Evolutionary conservation across 805 yeast species (phyloP).

Genomic region (Wickerhamia fluorescens): DNA sequence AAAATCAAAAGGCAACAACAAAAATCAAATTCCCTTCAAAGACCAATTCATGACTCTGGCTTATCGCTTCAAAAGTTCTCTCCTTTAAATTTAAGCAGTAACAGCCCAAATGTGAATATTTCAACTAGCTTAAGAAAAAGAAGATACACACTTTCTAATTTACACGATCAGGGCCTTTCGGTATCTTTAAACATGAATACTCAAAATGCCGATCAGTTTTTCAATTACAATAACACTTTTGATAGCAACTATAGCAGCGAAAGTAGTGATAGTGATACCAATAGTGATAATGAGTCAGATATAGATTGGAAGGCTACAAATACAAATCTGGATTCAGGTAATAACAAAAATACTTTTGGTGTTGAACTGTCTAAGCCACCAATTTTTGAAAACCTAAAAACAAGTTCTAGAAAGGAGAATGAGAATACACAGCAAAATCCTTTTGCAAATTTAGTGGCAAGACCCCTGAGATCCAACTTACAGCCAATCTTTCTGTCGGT

Average conservation of each 20-base stretch:
- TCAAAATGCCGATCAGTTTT: slow-evolving; percentile 21
- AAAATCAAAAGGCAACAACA: slow-evolving; percentile 8
- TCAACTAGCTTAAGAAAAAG: slow-evolving; percentile 21
- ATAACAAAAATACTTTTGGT: too few relatives aligned
- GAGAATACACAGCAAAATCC: too few relatives aligned
- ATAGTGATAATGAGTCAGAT: slow-evolving; percentile 10
- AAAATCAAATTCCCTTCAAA: slow-evolving; percentile 2
- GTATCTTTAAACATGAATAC: slow-evolving; percentile 75
- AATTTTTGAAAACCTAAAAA: too few relatives aligned
- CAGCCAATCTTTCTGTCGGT: slow-evolving; percentile 66
- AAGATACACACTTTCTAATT: slow-evolving; percentile 49
- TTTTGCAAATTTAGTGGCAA: too few relatives aligned
- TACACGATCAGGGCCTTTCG: slow-evolving; percentile 62
- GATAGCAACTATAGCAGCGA: too few relatives aligned
- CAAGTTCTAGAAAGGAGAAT: too few relatives aligned
- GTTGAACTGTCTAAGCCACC: too few relatives aligned
- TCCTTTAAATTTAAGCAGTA: slow-evolving; percentile 16
- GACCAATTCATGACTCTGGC: slow-evolving; percentile 1
- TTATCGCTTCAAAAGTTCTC: slow-evolving; percentile 11
- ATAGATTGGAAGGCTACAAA: too few relatives aligned
- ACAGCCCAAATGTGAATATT: slow-evolving; percentile 13
- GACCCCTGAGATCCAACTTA: slow-evolving; percentile 27
- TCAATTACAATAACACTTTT: slow-evolving; percentile 16
- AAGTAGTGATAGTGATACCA: slow-evolving; percentile 19
- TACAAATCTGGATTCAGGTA: too few relatives aligned